Base-by-base conservation (phyloP, 2,329 filamentous ascomycete species). In the Thelonectria discophora region DNA sequence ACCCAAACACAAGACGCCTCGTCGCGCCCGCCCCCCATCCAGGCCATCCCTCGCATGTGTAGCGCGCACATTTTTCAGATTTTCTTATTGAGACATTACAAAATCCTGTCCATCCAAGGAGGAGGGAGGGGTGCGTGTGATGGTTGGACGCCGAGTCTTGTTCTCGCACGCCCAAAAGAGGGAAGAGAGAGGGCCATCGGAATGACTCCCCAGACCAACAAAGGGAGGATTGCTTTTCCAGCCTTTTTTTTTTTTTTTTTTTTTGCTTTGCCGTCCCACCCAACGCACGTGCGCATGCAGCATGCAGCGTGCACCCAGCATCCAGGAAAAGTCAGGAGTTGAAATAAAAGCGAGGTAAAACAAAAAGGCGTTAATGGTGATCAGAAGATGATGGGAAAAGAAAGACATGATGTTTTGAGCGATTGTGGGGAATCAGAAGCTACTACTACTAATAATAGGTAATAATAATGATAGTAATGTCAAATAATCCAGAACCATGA, bases 361-460 rank as follows among this genome's bases (percentile, higher is more conserved):
- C 6, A 8, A 30, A 30, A 30, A 30, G 27, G 27, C n/a, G n/a
- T n/a, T n/a, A n/a, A n/a, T n/a, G 27, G 27, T 40, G 30, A 48
- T 30, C 3, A 21, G 6, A 40, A 17, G 17, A 12, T 43, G 18
- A 47, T 13, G n/a, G 21, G 34, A 13, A 21, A 40, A 55, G 15
- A 5, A 40, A 37, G 24, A 12, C 24, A 17, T 43, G 17, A 12
- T 24, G 24, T 24, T 48, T 34, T 12, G 24, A 43, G 54, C 7
- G 45, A 56, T 17, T 50, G 54, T 32, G 21, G 20, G 37, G 17
- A 43, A 56, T 21, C 13, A 42, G 52, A 30, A 55, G 30, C n/a
- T n/a, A n/a, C n/a, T n/a, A n/a, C n/a, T n/a, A n/a, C n/a, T n/a
- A n/a, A n/a, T n/a, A n/a, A n/a, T n/a, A n/a, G n/a, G 15, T 12